These are phyloP conservation scores for Hygrocybe punicea DNA, from an alignment of 768 basidiomycete species.

Conservation along the genomic window DNA sequence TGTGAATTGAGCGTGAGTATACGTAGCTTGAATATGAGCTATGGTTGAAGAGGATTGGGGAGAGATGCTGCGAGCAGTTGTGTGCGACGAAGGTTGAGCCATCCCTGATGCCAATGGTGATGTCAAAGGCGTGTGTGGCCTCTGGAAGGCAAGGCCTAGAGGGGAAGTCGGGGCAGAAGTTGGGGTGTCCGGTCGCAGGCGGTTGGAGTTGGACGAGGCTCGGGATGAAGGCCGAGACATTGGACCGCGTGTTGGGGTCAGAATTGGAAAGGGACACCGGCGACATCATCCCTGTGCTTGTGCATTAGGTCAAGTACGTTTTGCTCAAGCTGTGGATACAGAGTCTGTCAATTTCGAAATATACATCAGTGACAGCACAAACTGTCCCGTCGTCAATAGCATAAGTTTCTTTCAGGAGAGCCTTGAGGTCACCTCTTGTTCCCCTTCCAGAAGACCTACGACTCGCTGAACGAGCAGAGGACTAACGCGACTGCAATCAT, in stretches of 20 bases:
- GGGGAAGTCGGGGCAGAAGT: constrained; percentile 74
- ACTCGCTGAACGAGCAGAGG: constrained; percentile 66
- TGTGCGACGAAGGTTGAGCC: constrained; percentile 50
- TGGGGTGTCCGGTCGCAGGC: constrained; percentile 74
- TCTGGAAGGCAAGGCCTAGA: constrained; percentile 66
- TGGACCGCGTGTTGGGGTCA: constrained; percentile 76
- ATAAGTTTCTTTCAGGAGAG: constrained; percentile 65
- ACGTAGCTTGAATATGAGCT: constrained; percentile 52
- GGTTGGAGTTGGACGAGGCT: constrained; percentile 65
- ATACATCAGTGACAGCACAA: constrained; percentile 26
- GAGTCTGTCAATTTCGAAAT: constrained; percentile 12
- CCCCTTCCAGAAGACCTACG: constrained; percentile 67
- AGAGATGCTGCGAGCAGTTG: constrained; percentile 49
- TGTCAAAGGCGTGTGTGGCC: constrained; percentile 75
- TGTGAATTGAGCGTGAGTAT: constrained; percentile 61
- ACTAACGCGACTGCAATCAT: constrained; percentile 51
- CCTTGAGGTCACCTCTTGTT: constrained; percentile 87
- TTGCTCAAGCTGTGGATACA: constrained; percentile 66
- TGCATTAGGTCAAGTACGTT: constrained; percentile 94
- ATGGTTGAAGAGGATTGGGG: constrained; percentile 69
- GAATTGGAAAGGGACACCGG: constrained; percentile 79
- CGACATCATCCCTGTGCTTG: constrained; percentile 82
- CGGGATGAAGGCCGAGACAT: constrained; percentile 79
- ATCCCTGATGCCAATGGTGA: constrained; percentile 69
- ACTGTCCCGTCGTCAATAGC: constrained; percentile 69